Evolutionary conservation across 345 rosid genomes (phyloP).

Genomic region (Laguncularia racemosa): DNA sequence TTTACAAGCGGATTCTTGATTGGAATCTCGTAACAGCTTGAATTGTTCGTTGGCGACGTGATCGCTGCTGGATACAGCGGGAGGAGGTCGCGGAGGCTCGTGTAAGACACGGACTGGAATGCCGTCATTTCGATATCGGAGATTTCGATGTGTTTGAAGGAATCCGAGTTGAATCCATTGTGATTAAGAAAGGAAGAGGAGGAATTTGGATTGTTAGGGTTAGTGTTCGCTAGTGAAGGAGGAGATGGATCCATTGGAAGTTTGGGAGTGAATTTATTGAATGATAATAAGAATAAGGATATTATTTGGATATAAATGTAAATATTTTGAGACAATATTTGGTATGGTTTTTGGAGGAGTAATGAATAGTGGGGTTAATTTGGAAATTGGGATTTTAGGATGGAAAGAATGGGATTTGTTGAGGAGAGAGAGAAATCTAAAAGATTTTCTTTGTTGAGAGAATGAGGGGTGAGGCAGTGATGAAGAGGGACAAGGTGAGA

Average conservation of each 20-base stretch:
- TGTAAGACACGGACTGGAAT: slow-evolving; percentile 27
- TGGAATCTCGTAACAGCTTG: slow-evolving; percentile 51
- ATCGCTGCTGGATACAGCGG: slow-evolving; percentile 19
- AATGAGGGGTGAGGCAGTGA: no score
- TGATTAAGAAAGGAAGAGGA: not conserved
- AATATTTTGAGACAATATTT: no score
- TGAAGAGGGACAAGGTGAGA: no score
- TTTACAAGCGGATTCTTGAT: slow-evolving; percentile 53
- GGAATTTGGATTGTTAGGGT: no score
- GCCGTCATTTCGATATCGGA: slow-evolving; percentile 36
- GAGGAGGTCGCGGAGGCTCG: slow-evolving; percentile 45
- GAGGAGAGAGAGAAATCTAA: no score
- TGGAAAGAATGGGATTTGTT: not conserved
- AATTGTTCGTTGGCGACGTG: slow-evolving; percentile 27
- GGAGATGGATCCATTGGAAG: no score
- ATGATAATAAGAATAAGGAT: no score
- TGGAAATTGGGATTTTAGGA: slow-evolving; percentile 2
- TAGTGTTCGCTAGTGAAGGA: no score
- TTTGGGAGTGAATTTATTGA: no score
- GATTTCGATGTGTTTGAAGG: slow-evolving; percentile 7
- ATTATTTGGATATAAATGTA: no score
- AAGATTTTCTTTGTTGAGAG: no score
- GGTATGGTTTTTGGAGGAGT: slow-evolving; percentile 5
- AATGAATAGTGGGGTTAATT: not conserved
- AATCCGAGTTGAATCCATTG: slow-evolving; percentile 15